These are phyloP conservation scores for Verticillium zaregamsianum DNA, from an alignment of 2,329 filamentous ascomycete species.

Conservation along the genomic window DNA sequence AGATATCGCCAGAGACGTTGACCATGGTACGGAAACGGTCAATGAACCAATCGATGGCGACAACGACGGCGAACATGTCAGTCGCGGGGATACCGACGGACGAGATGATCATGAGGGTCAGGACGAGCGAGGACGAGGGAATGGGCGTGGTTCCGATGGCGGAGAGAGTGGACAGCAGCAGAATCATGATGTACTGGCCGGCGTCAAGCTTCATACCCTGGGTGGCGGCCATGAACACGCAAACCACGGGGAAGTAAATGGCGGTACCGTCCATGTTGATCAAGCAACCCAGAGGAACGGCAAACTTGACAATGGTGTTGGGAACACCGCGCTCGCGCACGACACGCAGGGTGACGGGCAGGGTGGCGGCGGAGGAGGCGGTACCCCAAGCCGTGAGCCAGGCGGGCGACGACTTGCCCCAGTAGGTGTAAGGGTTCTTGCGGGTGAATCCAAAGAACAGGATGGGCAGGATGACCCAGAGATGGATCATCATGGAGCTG, in stretches of 20 bases:
- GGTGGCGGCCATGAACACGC: constrained; percentile 47
- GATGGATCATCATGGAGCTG: constrained; percentile 40
- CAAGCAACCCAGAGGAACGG: constrained; percentile 41
- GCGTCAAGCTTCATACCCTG: constrained; percentile 39
- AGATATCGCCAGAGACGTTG: constrained; percentile 49
- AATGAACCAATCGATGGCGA: constrained; percentile 53
- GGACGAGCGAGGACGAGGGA: constrained; percentile 45
- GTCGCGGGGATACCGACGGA: constrained; percentile 40
- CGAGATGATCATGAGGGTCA: constrained; percentile 46
- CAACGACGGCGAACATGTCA: constrained; percentile 47
- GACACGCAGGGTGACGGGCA: constrained; percentile 43
- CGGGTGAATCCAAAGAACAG: constrained; percentile 36
- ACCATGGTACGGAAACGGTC: constrained; percentile 49
- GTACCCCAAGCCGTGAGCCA: constrained; percentile 53
- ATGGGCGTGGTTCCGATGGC: constrained; percentile 52
- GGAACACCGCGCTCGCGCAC: constrained; percentile 32
- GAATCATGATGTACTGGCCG: constrained; percentile 44
- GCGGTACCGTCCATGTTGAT: constrained; percentile 52
- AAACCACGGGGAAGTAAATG: constrained; percentile 50
- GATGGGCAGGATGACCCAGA: constrained; percentile 40
- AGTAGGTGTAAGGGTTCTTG: constrained; percentile 42
- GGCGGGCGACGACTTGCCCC: constrained; percentile 43
- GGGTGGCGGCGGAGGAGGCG: constrained; percentile 47
- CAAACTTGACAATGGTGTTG: constrained; percentile 38
- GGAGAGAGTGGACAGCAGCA: constrained; percentile 43